Base-by-base conservation (phyloP, 164 flowering plant genomes). In the Platanus orientalis region DNA sequence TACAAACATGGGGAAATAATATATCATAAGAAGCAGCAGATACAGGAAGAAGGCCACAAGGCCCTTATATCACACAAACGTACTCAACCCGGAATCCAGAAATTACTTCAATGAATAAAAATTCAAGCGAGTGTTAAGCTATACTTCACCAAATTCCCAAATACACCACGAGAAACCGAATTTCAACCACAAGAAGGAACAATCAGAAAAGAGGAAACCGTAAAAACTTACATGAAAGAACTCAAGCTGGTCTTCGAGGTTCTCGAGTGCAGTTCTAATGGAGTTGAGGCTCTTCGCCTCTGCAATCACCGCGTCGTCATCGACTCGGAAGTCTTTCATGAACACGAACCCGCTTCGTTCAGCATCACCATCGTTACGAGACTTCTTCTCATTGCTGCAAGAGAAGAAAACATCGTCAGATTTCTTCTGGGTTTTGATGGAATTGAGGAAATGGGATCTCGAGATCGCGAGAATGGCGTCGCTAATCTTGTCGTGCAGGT, bases 401-500 rank as follows among this genome's bases (percentile, higher is more conserved):
- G 66, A 21, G 52, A 58, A 30, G 68, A 24, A 70, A 42, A 48
- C 1, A 1, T 67, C 51, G 7, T 66, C 50, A 64, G 60, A 56
- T 63, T 76, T 60, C 60, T 63, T 40, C 2, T 30, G 59, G 32
- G 75, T 12, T 67, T 81, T 81, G 74, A 83, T 57, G 64, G 96
- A 82, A 58, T 65, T 79, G 64, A 84, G 86, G 75, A 90, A 90
- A 69, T 93, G 92, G 34, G 90, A 42, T 47, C 93, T 73, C 5
- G 96, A 84, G 57, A 88, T 78, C 1, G 86, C 64, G 79, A 85
- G 97, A 53, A 93, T 90, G 52, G 90, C 91, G 61, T 93, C 96
- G 81, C 98, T 90, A 54, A 90, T 84, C 81, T 93, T 93, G 76
- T 93, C 96, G 78, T 89, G 98, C 5, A 93, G 58, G 73, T 90